Base-by-base conservation (phyloP, 2,329 filamentous ascomycete genomes). In the Fusarium sp. region DNA sequence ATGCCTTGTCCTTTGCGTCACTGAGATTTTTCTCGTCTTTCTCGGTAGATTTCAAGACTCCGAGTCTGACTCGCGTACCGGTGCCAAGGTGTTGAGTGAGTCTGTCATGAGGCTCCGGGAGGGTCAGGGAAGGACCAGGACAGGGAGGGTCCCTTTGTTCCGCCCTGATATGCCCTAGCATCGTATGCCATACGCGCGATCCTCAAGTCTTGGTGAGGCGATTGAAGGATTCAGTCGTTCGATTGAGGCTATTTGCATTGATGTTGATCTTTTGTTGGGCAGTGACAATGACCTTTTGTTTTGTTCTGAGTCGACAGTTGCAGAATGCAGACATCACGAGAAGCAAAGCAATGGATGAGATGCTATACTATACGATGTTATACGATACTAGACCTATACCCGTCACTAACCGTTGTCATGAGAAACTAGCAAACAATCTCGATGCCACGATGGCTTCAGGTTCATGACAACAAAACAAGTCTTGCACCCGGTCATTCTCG, bases 1-100 rank as follows among this genome's bases (percentile, higher is more conserved):
- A 61, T 66, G 47, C 30, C 38, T 62, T 61, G n/a, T 34, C 24
- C 32, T 52, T 52, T 52, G 63, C 62, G 63, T 66, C 54, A 66
- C 63, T 16, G 20, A 12, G 8, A 22, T 11, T 38, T 45, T 25
- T 13, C 27, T 24, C 34, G 25, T 47, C 18, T 59, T 12, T 18
- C 47, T 61, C 47, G 61, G 62, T 27, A 61, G 30, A 7, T 49
- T 20, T 16, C 27, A 43, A 66, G 25, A 44, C 25, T 20, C 43
- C 34, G 40, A 51, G 13, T 15, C 47, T 66, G 54, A 66, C 63
- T 66, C 47, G 55, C n/a, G 63, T n/a, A 12, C 24, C 30, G 12
- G 32, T 24, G 29, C 24, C n/a, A 10, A 34, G 16, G n/a, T 63
- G 13, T 5, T 44, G 34, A 32, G 32, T 40, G 20, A 15, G 40